Evolutionary conservation across 192 early-diverging fungal genomes (phyloP).

Genomic region (Helicostylum pulchrum): DNA sequence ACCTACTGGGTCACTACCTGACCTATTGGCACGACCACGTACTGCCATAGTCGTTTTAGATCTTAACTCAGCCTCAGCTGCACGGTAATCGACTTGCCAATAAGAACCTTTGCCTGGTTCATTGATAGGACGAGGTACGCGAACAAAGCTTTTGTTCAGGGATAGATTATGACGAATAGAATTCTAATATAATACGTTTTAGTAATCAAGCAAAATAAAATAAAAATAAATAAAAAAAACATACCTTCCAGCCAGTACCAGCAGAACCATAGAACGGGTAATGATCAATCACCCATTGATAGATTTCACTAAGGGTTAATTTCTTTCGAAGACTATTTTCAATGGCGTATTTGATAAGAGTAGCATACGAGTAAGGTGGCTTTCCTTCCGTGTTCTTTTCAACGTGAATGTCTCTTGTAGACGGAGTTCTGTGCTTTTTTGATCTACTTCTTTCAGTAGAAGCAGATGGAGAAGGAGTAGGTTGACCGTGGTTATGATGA

Average conservation of each 20-base stretch:
- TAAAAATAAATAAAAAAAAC: too few relatives aligned
- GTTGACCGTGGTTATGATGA: conserved; percentile 4
- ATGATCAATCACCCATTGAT: conserved; percentile 67
- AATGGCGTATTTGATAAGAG: conserved; percentile 77
- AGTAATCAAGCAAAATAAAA: too few relatives aligned
- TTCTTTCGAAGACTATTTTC: conserved; percentile 52
- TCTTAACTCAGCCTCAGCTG: conserved; percentile 31
- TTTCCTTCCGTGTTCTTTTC: conserved; percentile 47
- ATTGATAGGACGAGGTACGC: conserved; percentile 72
- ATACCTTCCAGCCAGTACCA: conserved; percentile 55
- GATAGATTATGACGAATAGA: conserved; percentile 85
- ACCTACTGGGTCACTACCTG: conserved; percentile 8
- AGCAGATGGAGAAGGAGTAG: conserved; percentile 9
- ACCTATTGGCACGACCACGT: conserved; percentile 8
- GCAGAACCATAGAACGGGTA: conserved; percentile 76
- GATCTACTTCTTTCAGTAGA: conserved; percentile 17
- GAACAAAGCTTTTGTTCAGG: conserved; percentile 75
- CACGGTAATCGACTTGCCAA: conserved; percentile 69
- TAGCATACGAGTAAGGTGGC: conserved; percentile 76
- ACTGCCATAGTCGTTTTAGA: conserved; percentile 13
- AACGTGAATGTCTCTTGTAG: conserved; percentile 25
- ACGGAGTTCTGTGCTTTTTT: conserved; percentile 1
- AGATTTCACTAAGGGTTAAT: conserved; percentile 80
- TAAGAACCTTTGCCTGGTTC: conserved; percentile 87
- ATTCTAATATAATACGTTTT: conserved; percentile 52